A percentile compares a stretch with the other conserved stretches of the same genome.
phyloP scores from a whole-genome alignment of 306 rosid genomes.

The Herpetospermum pedunculosum region DNA sequence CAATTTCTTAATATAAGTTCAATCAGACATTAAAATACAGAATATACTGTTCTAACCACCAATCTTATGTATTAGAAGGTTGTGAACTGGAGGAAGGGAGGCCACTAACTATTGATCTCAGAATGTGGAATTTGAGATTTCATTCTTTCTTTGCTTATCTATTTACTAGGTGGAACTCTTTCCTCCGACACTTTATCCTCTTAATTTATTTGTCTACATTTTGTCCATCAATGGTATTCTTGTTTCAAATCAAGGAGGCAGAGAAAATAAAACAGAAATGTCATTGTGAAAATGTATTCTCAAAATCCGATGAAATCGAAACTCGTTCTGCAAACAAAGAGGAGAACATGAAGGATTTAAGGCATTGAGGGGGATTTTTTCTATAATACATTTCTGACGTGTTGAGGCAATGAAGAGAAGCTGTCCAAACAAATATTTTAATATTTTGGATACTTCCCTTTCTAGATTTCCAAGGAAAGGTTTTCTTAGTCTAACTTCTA shows the following conservation, averaged over 20 bases:
- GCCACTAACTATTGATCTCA: not conserved
- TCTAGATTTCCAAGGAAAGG: not conserved
- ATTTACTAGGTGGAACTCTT: not conserved
- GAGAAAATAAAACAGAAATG: not conserved
- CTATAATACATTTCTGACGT: not conserved
- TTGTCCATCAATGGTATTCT: not conserved
- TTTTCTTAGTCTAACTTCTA: not conserved
- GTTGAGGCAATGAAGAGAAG: not conserved
- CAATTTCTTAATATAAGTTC: not conserved
- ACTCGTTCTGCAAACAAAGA: not conserved
- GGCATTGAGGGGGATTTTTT: not conserved
- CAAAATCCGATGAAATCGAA: not conserved
- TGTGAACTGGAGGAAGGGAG: not conserved
- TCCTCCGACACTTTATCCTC: not conserved
- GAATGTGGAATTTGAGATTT: not conserved
- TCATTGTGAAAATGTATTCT: not conserved
- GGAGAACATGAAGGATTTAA: not conserved
- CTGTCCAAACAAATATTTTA: not conserved
- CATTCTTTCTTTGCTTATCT: not conserved
- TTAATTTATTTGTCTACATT: not conserved
- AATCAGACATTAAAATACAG: not conserved
- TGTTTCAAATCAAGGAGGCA: not conserved
- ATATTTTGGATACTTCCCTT: not conserved
- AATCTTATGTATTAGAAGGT: not conserved
- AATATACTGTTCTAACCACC: not conserved